Conservation (phyloP, 257 asterid genomes). For the Echium plantagineum region DNA sequence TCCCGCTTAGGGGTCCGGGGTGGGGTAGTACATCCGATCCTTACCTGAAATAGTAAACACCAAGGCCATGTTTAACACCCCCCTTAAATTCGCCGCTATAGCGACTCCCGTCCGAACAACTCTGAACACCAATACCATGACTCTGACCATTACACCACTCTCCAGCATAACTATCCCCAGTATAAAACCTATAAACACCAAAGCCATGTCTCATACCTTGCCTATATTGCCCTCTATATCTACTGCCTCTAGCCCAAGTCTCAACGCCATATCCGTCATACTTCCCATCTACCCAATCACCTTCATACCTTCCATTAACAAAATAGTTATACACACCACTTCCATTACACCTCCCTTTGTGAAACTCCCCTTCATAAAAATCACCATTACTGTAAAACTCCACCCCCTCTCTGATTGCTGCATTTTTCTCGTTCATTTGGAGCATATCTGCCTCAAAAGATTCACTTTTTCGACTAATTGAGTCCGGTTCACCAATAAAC, state of each 20-base stretch:
- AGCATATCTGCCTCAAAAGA: too few species aligned
- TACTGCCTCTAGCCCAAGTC: constrained; percentile 84
- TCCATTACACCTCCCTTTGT: constrained; percentile 75
- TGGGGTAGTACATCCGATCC: too few species aligned
- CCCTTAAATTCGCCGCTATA: constrained; percentile 63
- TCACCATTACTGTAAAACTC: constrained; percentile 84
- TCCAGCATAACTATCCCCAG: constrained; percentile 76
- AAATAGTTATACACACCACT: constrained; percentile 76
- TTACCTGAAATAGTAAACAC: constrained; percentile 88
- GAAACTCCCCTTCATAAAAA: constrained; percentile 83
- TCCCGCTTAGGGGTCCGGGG: neutral
- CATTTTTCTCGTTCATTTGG: too few species aligned
- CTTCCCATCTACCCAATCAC: constrained; percentile 84
- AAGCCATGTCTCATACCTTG: constrained; percentile 75
- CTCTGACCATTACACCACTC: constrained; percentile 92
- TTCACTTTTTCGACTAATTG: neutral
- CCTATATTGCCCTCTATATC: constrained; percentile 71
- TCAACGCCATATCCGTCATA: constrained; percentile 90
- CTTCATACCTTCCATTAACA: constrained; percentile 77
- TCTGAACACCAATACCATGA: constrained; percentile 74
- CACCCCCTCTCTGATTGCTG: constrained; percentile 38
- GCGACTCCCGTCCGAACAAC: constrained; percentile 86
- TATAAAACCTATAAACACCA: constrained; percentile 66
- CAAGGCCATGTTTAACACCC: constrained; percentile 79
- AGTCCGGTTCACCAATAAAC: neutral